Base-by-base conservation (phyloP, 345 rosid species). In the Kandelia obovata region DNA sequence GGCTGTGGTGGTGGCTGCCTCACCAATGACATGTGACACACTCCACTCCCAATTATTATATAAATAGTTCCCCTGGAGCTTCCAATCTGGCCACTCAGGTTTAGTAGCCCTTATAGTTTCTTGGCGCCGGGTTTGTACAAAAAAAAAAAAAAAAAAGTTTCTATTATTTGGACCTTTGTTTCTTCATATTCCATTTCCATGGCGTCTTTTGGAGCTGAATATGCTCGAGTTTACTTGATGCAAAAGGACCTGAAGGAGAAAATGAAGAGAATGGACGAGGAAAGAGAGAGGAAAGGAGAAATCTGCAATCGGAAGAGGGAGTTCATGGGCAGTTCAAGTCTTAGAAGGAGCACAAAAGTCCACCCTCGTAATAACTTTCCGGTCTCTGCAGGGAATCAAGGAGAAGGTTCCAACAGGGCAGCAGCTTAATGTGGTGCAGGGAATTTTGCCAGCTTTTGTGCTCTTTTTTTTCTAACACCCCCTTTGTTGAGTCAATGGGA, bases 191-290 rank as follows among this genome's bases (percentile, higher is more conserved):
- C 58, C 15, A 77, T 77, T n/a, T 11, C 15, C 20, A 77, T 77
- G 80, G 58, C 69, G n/a, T 73, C 77, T 28, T 53, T 77, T 53
- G 81, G 74, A 59, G 68, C 68, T 7, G 32, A 71, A 25, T 58
- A 43, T 65, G 77, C 81, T 30, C n/a, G 19, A 19, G 61, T 73
- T 1, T 61, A 68, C 51, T 56, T 65, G 53, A 64, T 64, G 75
- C 62, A 47, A 19, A 77, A 73, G 39, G 56, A 52, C 1, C 73
- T 51, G 5, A 35, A 49, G 56, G 77, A 72, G 66, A 77, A 68
- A 34, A 13, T 77, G 76, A 77, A 77, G 67, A 77, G 60, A 52
- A 28, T 64, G 51, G 77, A 63, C 37, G 71, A 68, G 39, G 70
- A 72, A 26, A 67, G 62, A 72, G 61, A 1, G 13, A 31, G 7